Base-by-base conservation (phyloP, 139 green algal species). In the Chlamydomonas sp. region DNA sequence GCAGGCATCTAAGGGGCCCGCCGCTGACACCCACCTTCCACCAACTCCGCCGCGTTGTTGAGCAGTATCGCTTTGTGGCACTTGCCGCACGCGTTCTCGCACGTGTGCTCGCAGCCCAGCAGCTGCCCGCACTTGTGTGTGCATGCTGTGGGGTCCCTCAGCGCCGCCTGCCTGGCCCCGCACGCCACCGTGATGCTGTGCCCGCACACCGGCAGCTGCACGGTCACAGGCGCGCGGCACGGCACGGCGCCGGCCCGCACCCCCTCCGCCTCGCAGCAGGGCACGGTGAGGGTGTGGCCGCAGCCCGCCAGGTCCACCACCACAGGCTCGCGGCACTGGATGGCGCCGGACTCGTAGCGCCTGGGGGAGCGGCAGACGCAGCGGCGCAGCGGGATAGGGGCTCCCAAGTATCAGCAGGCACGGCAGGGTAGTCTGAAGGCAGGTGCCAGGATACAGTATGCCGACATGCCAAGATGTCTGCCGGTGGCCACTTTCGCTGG, bases 281-380 rank as follows among this genome's bases (percentile, higher is more conserved):
- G 72, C 14, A 90, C 68, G n/a, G n/a, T 89, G 14, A 90, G 5
- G 1, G 17, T 76, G 85, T 94, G 91, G 68, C 84, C 85, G 62
- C 91, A 94, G 17, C 5, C 84, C 18, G 91, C 89, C 66, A 94
- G 73, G 1, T 18, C 0, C 5, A 93, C 79, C 67, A 85, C 78
- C 63, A 91, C 85, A 15, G 64, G 57, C 14, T 31, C 31, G 0
- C 6, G 16, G 78, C 90, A 92, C 15, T 16, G 16, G 57, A 90
- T 72, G 57, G 75, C 63, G 57, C 74, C 86, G 5, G 82, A 14
- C 76, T 61, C 20, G 69, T 78, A 71, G 60, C 81, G 81, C 69
- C 81, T 86, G 81, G 1, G 49, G 59, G 49, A 9, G 59, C 1
- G 20, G 5, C 5, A 3, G 73, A 78, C 31, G 31, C 31, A 49